Percentiles rank a stretch among this genome's conserved stretches.
phyloP scores from a whole-genome alignment of 2,329 filamentous ascomycete species.

The Pseudogymnoascus sp. region DNA sequence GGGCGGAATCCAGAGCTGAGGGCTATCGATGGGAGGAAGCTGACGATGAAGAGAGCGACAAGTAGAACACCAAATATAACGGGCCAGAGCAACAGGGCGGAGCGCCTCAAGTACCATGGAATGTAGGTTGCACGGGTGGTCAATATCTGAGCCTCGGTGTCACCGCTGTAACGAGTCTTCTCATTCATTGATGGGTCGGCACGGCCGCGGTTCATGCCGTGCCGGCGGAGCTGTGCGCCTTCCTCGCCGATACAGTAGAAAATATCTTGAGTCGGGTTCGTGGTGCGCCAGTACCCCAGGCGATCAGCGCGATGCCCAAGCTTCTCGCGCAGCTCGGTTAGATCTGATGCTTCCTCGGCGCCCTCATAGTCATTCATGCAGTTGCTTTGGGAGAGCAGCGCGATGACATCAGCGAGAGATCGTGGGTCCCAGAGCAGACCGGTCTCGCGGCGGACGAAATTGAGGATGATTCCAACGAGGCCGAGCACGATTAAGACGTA shows the following conservation, averaged over 20 bases:
- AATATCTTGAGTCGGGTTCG: constrained; percentile 51
- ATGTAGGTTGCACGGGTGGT: constrained; percentile 41
- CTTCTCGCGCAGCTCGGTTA: constrained; percentile 44
- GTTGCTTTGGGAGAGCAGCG: constrained; percentile 73
- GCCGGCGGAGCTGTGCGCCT: constrained; percentile 42
- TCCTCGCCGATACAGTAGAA: constrained; percentile 76
- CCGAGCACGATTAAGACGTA: constrained; percentile 61
- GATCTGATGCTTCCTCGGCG: constrained; percentile 51
- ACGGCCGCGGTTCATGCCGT: constrained; percentile 40
- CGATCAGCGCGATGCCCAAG: constrained; percentile 55
- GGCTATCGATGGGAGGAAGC: constrained; percentile 62
- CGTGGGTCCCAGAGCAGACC: constrained; percentile 80
- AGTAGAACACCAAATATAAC: constrained; percentile 54
- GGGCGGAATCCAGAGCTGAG: constrained; percentile 66
- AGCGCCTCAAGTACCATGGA: constrained; percentile 66
- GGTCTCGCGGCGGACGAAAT: constrained; percentile 57
- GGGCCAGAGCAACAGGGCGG: constrained; percentile 57
- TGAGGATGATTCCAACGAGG: constrained; percentile 50
- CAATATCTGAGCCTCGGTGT: constrained; percentile 3
- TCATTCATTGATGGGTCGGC: constrained; percentile 35
- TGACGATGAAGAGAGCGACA: constrained; percentile 65
- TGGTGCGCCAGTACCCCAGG: constrained; percentile 79
- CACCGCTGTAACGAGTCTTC: background rate
- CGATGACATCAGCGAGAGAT: constrained; percentile 72
- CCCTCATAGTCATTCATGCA: constrained; percentile 63